Base-by-base conservation (phyloP, 2,329 filamentous ascomycete genomes). In the Lecanicillium sp. region DNA sequence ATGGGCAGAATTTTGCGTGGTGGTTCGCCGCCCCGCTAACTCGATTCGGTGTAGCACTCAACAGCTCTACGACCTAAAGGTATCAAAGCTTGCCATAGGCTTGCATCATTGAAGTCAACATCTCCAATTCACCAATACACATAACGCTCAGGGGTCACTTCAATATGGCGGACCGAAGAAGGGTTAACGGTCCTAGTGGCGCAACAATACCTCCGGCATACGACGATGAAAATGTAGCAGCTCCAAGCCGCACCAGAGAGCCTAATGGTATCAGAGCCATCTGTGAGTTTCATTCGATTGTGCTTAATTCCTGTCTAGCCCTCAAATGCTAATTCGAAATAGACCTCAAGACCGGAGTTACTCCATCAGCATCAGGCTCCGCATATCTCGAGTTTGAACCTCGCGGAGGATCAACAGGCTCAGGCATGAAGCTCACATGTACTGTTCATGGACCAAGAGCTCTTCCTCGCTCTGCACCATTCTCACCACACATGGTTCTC, bases 371-470 rank as follows among this genome's bases (percentile, higher is more conserved):
- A 11, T 92, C 87, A 35, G 92, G 92, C 12, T 95, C 89, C 14
- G 87, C 92, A 39, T 98, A 90, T 58, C 70, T 90, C 39, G 86
- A 84, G 54, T 64, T 82, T 35, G 74, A 75, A 50, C 65, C 61
- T 48, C 69, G 64, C 40, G 63, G 59, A 55, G 56, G 59, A 25
- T 63, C 65, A 41, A 64, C 45, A 4, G 54, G 76, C 33, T 78
- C 80, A 28, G 85, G 85, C 37, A 74, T 96, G 55, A 98, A 98
- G 62, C 78, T 98, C 44, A 85, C 83, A 45, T 95, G 89, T 59
- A 89, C 87, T 9, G 86, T 96, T 39, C 90, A 96, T 63, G 92
- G 92, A 2, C 92, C 92, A 4, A 80, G 89, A 49, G 88, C 92
- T 17, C 73, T 98, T 30, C 89, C 90, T 22, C 80, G 88, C 56